Conservation (phyloP, 2,329 filamentous ascomycete genomes). For the Cercospora canescens region DNA sequence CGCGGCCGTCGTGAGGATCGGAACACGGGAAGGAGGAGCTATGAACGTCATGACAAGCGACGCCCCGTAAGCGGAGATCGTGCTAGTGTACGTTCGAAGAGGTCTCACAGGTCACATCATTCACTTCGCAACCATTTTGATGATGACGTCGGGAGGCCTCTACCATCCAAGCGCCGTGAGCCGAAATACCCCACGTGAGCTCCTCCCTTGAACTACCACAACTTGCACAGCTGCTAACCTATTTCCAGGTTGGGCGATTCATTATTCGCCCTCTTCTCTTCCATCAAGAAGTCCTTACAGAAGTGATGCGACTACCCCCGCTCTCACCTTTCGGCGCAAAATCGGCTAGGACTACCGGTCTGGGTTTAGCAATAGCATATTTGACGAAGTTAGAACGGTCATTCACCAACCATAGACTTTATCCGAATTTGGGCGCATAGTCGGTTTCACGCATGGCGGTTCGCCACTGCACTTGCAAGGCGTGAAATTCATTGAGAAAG, state of each 20-base stretch:
- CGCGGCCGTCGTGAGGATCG: neutral
- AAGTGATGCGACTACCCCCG: neutral
- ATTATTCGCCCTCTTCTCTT: conserved; percentile 18
- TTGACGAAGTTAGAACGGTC: neutral
- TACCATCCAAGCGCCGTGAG: neutral
- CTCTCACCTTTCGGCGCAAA: neutral
- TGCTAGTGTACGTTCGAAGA: neutral
- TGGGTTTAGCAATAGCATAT: neutral
- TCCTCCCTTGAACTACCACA: neutral
- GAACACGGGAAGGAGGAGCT: neutral
- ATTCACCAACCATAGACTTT: neutral
- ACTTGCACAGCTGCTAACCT: neutral
- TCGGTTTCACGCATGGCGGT: neutral
- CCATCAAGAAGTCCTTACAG: conserved; percentile 17
- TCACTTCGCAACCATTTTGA: conserved; percentile 8
- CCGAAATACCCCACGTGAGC: conserved; percentile 5
- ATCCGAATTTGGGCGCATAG: neutral
- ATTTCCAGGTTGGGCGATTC: conserved; percentile 21
- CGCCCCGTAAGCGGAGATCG: neutral
- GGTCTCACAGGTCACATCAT: neutral
- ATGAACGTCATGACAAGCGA: neutral
- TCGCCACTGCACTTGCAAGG: neutral
- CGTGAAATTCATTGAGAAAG: neutral
- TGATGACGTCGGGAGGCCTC: conserved; percentile 5
- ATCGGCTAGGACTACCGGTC: neutral